Percentiles rank a stretch among this genome's conserved stretches.
Evolutionary conservation across 352 stramenopile species (phyloP).

Genomic region (Blastocystis sp.): DNA sequence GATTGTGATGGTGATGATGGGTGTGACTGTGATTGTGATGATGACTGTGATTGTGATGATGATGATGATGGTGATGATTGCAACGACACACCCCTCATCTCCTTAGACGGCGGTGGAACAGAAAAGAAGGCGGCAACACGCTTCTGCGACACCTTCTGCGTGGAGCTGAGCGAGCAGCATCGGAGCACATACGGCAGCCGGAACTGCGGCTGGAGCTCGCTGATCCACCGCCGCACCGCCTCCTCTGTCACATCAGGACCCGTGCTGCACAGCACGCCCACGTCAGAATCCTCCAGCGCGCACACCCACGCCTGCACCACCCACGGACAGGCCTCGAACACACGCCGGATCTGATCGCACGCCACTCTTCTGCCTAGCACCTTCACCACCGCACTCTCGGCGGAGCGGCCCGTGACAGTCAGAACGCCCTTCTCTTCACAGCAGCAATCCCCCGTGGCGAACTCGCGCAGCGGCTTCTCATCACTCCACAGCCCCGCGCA

Average conservation of each 20-base stretch:
- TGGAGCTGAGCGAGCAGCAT: no score
- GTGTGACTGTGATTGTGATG: no score
- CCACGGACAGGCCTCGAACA: background rate
- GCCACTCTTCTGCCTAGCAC: background rate
- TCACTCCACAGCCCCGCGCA: background rate
- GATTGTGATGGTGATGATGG: no score
- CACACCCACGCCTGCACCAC: background rate
- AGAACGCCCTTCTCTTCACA: background rate
- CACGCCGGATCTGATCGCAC: background rate
- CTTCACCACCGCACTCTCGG: background rate
- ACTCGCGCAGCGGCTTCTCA: background rate
- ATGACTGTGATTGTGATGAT: no score
- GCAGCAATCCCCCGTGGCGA: background rate
- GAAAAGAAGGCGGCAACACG: background rate
- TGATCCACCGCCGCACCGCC: background rate
- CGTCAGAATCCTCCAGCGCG: background rate
- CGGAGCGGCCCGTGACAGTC: background rate
- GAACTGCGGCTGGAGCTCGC: background rate
- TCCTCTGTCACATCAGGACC: background rate
- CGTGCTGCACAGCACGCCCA: background rate
- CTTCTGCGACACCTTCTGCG: no score
- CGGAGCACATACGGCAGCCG: no score
- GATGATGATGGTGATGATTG: no score
- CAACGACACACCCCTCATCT: background rate
- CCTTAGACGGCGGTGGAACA: background rate